Evolutionary conservation across 1,284 basidiomycete genomes (phyloP).

Genomic region (Anthracocystis setariae): DNA sequence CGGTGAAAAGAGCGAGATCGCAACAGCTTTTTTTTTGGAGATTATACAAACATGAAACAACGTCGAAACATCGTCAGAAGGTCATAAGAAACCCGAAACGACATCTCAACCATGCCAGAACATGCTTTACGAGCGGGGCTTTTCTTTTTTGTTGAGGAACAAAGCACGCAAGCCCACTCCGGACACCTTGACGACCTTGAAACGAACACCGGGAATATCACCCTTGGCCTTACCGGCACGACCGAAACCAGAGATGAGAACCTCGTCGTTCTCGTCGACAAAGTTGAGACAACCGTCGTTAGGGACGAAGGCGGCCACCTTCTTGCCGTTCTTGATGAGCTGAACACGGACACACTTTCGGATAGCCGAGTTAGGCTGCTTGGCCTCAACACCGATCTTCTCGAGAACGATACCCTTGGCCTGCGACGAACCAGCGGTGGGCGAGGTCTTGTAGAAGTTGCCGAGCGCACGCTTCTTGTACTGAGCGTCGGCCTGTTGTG

Average conservation of each 20-base stretch:
- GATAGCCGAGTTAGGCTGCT: conserved; percentile 99
- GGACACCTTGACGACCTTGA: conserved; percentile 99
- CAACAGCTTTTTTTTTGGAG: too few species aligned
- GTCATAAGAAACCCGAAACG: not conserved
- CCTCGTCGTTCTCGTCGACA: conserved; percentile 91
- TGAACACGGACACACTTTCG: conserved; percentile 99
- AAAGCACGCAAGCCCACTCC: conserved; percentile 84
- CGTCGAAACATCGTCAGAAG: conserved; percentile 3
- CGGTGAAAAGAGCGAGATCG: too few species aligned
- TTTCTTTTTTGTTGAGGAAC: conserved; percentile 64
- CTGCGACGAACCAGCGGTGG: conserved; percentile 98
- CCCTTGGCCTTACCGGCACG: conserved; percentile 98
- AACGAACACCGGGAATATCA: conserved; percentile 88
- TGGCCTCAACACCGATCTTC: conserved; percentile 88
- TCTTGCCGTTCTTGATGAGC: conserved; percentile 99
- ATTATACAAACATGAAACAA: not conserved
- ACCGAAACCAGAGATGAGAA: conserved; percentile 99
- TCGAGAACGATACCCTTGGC: conserved; percentile 99
- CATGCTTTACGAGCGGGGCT: conserved; percentile 62
- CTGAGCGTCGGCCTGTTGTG: conserved; percentile 86
- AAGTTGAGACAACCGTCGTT: conserved; percentile 99
- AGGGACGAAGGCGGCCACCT: conserved; percentile 70
- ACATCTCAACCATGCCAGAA: not conserved
- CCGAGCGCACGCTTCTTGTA: conserved; percentile 99
- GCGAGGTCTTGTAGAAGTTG: conserved; percentile 99